A percentile compares a stretch with the other conserved stretches of the same genome.
Evolutionary conservation across 257 asterid species (phyloP).

Genomic region (Verbascum thapsus): DNA sequence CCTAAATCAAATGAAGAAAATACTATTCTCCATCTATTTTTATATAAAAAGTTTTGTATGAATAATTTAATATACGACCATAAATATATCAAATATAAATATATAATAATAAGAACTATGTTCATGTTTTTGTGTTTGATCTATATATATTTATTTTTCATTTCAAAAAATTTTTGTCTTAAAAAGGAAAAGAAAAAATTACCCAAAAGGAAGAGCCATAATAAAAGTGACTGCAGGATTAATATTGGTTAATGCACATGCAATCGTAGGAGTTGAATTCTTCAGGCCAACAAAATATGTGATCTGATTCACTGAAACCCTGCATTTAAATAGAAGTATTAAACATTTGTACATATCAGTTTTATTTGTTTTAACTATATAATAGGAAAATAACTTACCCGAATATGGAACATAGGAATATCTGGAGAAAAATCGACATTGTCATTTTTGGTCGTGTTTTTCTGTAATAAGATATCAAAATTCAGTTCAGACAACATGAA

Average conservation of each 20-base stretch:
- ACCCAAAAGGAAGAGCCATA: slow-evolving; percentile 80
- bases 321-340: slow-evolving; percentile 34
- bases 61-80: no score
- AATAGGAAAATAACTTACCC: slow-evolving; percentile 50
- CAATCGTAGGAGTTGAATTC: slow-evolving; percentile 83
- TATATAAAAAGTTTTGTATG: no score
- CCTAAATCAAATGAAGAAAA: no score
- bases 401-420: slow-evolving; percentile 68
- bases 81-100: no score
- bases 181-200: slow-evolving; percentile 10
- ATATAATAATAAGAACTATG: no score
- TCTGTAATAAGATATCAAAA: slow-evolving; percentile 43
- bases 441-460: slow-evolving; percentile 71
- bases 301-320: slow-evolving; percentile 79
- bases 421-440: slow-evolving; percentile 57
- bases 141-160: no score
- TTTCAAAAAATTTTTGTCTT: no score
- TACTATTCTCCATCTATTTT: no score
- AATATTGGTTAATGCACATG: slow-evolving; percentile 78
- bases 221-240: slow-evolving; percentile 80
- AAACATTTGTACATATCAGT: no score
- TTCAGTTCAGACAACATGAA: not conserved
- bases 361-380: no score
- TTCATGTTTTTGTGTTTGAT: no score
- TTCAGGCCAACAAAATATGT: slow-evolving; percentile 84